Base-by-base conservation (phyloP, 1,284 basidiomycete species). In the Fereydounia khargensis region DNA sequence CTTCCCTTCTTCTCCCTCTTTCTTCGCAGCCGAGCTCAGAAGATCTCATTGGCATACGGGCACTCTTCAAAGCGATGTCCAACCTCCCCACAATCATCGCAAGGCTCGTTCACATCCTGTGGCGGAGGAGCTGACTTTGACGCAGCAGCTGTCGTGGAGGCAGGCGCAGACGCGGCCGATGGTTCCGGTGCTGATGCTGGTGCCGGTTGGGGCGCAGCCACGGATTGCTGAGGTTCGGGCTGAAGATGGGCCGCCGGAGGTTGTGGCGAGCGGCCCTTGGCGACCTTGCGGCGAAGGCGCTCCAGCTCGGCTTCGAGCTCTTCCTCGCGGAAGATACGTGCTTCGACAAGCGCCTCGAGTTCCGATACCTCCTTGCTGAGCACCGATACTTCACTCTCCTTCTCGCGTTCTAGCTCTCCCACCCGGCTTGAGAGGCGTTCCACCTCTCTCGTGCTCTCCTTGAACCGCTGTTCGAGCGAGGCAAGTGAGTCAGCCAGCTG, bases 401-500 rank as follows among this genome's bases (percentile, higher is more conserved):
- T 48, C 31, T 68, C 63, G 22, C 61, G 47, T 49, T 76, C 65
- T n/a, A 71, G 51, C 17, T 66, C 68, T 7, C 53, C 56, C 6
- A 77, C 50, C 14, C 68, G 64, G 17, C 65, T 53, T 14, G 62
- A 64, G 17, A 77, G 47, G 34, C 73, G 61, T 14, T 51, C 47
- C 14, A 66, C 30, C 38, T 52, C 56, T 11, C 80, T 81, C 64
- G 82, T 80, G 32, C 84, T 83, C 47, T 78, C 79, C 36, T 81
- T 63, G 13, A 70, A 35, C 34, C 43, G 40, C 38, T 65, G 48
- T 39, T 62, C 46, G 32, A 45, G 30, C 50, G 42, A 1, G 68
- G 65, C 22, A 51, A 61, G 48, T 33, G 39, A 46, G 9, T 39
- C 43, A 11, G 58, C 58, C 31, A 61, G 27, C 56, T 39, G 72